Evolutionary conservation across 2,329 filamentous ascomycete genomes (phyloP).

Genomic region (Ascochyta viciae-villosae): DNA sequence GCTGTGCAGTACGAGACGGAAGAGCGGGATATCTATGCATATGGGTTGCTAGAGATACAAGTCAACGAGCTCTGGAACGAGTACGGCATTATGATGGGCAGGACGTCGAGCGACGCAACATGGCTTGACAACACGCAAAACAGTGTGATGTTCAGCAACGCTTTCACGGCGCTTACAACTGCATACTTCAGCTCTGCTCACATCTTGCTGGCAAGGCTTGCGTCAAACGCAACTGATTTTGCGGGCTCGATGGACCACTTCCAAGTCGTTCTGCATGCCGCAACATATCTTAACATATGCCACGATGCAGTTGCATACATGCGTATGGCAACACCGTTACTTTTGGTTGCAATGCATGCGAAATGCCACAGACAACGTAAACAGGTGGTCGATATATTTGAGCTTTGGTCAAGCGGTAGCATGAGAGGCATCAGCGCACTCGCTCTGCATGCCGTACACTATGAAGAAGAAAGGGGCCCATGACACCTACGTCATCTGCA

Average conservation of each 20-base stretch:
- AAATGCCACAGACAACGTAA: constrained; percentile 20
- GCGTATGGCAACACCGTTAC: constrained; percentile 40
- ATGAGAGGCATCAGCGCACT: constrained; percentile 41
- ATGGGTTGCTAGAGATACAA: neutral
- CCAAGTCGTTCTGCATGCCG: constrained; percentile 29
- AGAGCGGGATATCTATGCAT: neutral
- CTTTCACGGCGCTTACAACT: neutral
- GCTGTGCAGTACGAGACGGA: neutral
- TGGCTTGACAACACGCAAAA: no score
- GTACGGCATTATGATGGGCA: neutral
- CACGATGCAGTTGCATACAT: constrained; percentile 40
- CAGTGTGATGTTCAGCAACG: neutral
- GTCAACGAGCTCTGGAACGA: constrained; percentile 3
- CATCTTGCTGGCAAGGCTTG: neutral
- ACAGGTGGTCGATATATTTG: constrained; percentile 26
- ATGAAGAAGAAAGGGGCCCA: neutral
- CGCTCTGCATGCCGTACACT: constrained; percentile 23
- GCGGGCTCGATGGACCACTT: neutral
- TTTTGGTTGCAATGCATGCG: constrained; percentile 38
- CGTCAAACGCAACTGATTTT: no score
- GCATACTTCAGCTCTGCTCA: constrained; percentile 8
- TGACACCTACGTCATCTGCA: no score
- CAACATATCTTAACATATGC: constrained; percentile 26
- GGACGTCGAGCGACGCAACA: neutral
- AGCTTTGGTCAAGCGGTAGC: constrained; percentile 27